A percentile compares a stretch with the other conserved stretches of the same genome.
Evolutionary conservation across 176 grass and related monocot genomes (phyloP).

Genomic region (Oryza glaberrima): DNA sequence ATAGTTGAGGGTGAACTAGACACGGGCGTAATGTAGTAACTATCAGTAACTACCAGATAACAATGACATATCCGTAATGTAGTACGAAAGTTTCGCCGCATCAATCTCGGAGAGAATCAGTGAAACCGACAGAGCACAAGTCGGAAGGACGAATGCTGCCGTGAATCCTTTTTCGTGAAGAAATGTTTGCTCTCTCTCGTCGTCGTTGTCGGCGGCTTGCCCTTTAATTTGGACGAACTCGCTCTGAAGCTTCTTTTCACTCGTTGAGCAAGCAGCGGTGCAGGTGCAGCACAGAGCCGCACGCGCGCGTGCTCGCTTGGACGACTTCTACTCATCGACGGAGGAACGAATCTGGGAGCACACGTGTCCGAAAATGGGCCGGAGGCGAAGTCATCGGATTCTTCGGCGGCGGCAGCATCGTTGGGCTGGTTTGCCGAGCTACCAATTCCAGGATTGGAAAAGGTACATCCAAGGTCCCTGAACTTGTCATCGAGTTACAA

Average conservation of each 20-base stretch:
- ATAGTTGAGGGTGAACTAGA: too few relatives aligned
- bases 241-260: background rate
- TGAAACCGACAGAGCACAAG: background rate
- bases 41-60: background rate
- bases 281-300: too few relatives aligned
- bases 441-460: too few relatives aligned
- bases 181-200: background rate
- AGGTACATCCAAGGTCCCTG: too few relatives aligned
- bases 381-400: too few relatives aligned
- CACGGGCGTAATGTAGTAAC: too few relatives aligned
- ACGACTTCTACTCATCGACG: background rate
- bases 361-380: too few relatives aligned
- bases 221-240: background rate
- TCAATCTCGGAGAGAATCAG: background rate
- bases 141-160: background rate
- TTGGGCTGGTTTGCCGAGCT: too few relatives aligned
- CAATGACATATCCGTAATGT: background rate
- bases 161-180: background rate
- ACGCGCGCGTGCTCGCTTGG: too few relatives aligned
- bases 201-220: background rate
- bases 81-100: background rate
- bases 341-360: background rate
- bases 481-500: too few relatives aligned
- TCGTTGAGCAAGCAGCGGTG: background rate
- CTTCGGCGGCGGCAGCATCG: too few relatives aligned